Conservation (phyloP, 352 stramenopile species). For the Aphanomyces euteiches region DNA sequence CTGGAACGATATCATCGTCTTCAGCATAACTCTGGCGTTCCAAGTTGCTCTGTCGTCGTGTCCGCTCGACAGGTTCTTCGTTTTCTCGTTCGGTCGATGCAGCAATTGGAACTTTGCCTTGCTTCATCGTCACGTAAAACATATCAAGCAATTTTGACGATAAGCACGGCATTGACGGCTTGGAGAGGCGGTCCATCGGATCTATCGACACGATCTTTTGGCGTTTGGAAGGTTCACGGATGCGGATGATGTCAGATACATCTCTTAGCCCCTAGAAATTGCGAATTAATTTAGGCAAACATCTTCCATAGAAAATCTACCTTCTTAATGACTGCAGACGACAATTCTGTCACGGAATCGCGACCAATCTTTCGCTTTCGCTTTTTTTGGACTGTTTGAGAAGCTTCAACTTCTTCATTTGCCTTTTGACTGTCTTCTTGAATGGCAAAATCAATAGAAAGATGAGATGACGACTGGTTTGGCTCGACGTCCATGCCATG, state of each 20-base stretch:
- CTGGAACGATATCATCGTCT: slow-evolving; percentile 13
- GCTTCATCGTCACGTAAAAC: slow-evolving; percentile 84
- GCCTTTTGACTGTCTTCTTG: slow-evolving; percentile 36
- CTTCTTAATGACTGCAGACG: slow-evolving; percentile 68
- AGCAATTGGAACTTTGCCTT: slow-evolving; percentile 62
- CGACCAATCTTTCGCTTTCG: slow-evolving; percentile 71
- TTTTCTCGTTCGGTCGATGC: slow-evolving; percentile 24
- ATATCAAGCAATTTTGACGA: slow-evolving; percentile 60
- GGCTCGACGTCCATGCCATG: slow-evolving; percentile 24
- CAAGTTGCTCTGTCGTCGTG: slow-evolving; percentile 7
- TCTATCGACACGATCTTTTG: slow-evolving; percentile 23
- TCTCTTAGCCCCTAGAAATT: slow-evolving; percentile 52
- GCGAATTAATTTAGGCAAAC: not conserved
- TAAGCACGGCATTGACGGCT: slow-evolving; percentile 56
- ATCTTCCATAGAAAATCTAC: slow-evolving; percentile 25
- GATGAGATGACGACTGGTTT: slow-evolving; percentile 48
- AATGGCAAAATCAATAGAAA: slow-evolving; percentile 65
- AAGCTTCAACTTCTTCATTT: slow-evolving; percentile 7
- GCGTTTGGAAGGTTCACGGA: slow-evolving; percentile 41
- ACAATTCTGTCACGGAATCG: slow-evolving; percentile 76
- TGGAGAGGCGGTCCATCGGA: slow-evolving; percentile 47
- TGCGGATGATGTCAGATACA: slow-evolving; percentile 67
- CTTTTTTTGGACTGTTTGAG: slow-evolving; percentile 49
- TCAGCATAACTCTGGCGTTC: slow-evolving; percentile 24
- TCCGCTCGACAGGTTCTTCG: slow-evolving; percentile 19